Base-by-base conservation (phyloP, 192 early-diverging fungal species). In the Physocladia obscura region DNA sequence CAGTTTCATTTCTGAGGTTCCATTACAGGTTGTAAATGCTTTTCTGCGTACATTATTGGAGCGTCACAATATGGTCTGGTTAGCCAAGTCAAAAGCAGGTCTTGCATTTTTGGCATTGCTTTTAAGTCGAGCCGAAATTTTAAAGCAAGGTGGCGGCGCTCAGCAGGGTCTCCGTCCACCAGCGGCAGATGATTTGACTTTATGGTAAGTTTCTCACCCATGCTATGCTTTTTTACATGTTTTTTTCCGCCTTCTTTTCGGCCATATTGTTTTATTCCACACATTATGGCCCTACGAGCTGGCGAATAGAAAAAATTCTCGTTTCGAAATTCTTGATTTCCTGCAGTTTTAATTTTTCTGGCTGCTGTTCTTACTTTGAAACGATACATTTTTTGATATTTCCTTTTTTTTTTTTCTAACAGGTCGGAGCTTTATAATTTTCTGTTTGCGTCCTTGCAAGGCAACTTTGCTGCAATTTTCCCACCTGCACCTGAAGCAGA, bases 31-130 rank as follows among this genome's bases (percentile, higher is more conserved):
- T 29, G 84, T 99, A 15, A 91, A 90, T 60, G 87, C 87, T 2
- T 81, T 92, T 47, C 83, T 95, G 81, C 83, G 85, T 17, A 79
- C 94, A 49, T 86, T 98, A 38, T 85, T 99, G 71, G 90, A 94
- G 64, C 87, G 94, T 32, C 95, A 96, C 80, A 92, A 92, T 62
- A 82, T 97, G 62, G 76, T 88, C 3, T 93, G 90, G 89, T 82
- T 99, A 4, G 89, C 87, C 11, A 91, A 88, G 64, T 92, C 86
- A 29, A 91, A 89, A 67, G 81, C 84, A 35, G 97, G 94, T 8
- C 81, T 98, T 65, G 90, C 90, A 2, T 87, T 97, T 51, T 80
- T 99, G 77, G 93, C 95, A 0, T 82, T 99, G 77, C 85, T 98
- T 27, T 79, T 99, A 57, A 89, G 88, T 29, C 89, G 96, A 31